Evolutionary conservation across 805 yeast species (phyloP).

Genomic region (Saccharomyces mikatae): DNA sequence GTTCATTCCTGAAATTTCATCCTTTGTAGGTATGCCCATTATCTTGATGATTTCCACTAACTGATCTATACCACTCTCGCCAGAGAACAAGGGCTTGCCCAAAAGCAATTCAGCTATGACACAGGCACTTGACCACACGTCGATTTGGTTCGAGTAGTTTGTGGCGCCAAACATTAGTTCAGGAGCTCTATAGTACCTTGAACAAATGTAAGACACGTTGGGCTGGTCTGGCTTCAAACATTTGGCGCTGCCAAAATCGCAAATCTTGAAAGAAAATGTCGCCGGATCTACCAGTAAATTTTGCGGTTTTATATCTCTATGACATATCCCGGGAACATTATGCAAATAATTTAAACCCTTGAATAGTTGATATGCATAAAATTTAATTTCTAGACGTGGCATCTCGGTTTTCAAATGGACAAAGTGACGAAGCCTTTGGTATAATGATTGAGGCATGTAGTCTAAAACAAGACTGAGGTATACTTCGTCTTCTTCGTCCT

Average conservation of each 20-base stretch:
- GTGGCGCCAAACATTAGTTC: slow-evolving; percentile 93
- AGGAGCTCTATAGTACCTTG: slow-evolving; percentile 92
- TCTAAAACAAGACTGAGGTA: slow-evolving; percentile 83
- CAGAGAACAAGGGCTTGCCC: slow-evolving; percentile 93
- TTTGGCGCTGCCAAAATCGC: slow-evolving; percentile 94
- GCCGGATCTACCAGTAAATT: slow-evolving; percentile 73
- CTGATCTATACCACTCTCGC: slow-evolving; percentile 93
- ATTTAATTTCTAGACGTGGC: slow-evolving; percentile 81
- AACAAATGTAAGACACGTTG: slow-evolving; percentile 88
- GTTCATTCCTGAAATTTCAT: slow-evolving; percentile 85
- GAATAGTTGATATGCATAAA: slow-evolving; percentile 66
- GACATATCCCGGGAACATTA: slow-evolving; percentile 66
- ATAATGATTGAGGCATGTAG: slow-evolving; percentile 85
- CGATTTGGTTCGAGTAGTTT: slow-evolving; percentile 88
- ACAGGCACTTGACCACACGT: slow-evolving; percentile 94
- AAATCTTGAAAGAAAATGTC: slow-evolving; percentile 74
- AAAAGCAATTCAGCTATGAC: slow-evolving; percentile 90
- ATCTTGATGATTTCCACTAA: slow-evolving; percentile 90
- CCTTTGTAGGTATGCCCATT: slow-evolving; percentile 86
- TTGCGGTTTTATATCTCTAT: slow-evolving; percentile 90
- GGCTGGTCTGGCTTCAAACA: slow-evolving; percentile 80
- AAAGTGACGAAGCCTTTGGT: slow-evolving; percentile 77
- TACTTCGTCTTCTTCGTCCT: slow-evolving; percentile 41
- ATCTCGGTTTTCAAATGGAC: slow-evolving; percentile 60
- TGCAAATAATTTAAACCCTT: slow-evolving; percentile 73